Evolutionary conservation across 805 yeast species (phyloP).

Genomic region (Candida quercuum): DNA sequence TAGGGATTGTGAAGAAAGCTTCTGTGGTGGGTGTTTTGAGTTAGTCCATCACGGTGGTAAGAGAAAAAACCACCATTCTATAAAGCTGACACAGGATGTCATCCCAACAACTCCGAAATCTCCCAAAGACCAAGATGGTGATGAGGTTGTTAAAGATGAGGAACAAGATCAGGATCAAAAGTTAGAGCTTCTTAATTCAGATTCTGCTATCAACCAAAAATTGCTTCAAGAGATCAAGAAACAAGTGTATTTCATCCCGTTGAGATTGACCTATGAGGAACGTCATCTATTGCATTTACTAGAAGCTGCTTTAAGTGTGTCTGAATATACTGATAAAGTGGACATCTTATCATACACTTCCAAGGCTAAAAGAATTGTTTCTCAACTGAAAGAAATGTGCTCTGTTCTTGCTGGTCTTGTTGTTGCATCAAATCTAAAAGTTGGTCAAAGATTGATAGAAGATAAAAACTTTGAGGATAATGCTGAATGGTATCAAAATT

Average conservation of each 20-base stretch:
- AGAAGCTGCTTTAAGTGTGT: conserved; percentile 74
- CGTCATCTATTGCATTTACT: conserved; percentile 60
- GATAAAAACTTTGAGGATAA: conserved; percentile 65
- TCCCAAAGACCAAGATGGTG: conserved; percentile 15
- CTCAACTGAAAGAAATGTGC: conserved; percentile 70
- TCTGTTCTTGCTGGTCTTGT: conserved; percentile 75
- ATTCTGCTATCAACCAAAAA: conserved; percentile 8
- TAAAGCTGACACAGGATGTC: conserved; percentile 22
- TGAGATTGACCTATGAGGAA: conserved; percentile 63
- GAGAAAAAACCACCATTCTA: conserved; percentile 39
- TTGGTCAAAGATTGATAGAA: conserved; percentile 59
- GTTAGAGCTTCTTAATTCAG: background rate
- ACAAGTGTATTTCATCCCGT: conserved; percentile 55
- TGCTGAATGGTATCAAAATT: conserved; percentile 63
- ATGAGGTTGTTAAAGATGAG: conserved; percentile 16
- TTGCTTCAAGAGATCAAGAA: conserved; percentile 27
- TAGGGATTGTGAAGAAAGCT: conserved; percentile 56
- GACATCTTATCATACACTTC: conserved; percentile 65
- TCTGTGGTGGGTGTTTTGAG: conserved; percentile 65
- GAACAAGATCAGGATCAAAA: background rate
- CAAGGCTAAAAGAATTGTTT: conserved; percentile 64
- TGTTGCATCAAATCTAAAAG: conserved; percentile 69
- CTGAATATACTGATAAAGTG: conserved; percentile 76
- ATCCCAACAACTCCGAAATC: conserved; percentile 4
- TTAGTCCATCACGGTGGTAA: conserved; percentile 68